Evolutionary conservation across 768 basidiomycete species (phyloP).

Genomic region (Naganishia onofrii): DNA sequence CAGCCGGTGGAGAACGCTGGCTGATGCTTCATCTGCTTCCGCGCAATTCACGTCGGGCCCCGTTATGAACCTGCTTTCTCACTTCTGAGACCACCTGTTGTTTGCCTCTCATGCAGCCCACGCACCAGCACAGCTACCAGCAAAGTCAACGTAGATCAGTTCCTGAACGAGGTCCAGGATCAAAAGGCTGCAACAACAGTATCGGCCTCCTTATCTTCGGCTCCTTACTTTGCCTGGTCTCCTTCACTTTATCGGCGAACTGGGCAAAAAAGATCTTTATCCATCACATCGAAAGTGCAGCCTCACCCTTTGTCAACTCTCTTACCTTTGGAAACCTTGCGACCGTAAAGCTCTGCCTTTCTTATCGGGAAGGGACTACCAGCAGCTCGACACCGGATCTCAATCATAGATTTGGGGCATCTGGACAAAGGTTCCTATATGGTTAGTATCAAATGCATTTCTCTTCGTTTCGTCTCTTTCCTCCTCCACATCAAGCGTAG

Average conservation of each 20-base stretch:
- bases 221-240: background rate
- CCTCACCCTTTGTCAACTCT: background rate
- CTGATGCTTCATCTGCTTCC: conserved; percentile 6
- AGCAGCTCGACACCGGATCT: background rate
- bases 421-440: background rate
- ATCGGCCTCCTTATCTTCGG: background rate
- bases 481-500: background rate
- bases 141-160: too few relatives aligned
- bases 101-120: background rate
- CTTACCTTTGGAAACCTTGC: background rate
- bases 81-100: background rate
- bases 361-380: background rate
- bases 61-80: background rate
- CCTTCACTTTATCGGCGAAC: background rate
- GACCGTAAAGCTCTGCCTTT: background rate
- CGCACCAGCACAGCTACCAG: background rate
- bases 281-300: background rate
- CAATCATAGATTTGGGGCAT: background rate
- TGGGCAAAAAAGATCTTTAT: background rate
- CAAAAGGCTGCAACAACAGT: background rate
- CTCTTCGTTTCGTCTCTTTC: background rate
- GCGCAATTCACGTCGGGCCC: background rate
- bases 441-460: background rate
- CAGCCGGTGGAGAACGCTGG: background rate
- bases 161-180: background rate